phyloP scores from a whole-genome alignment of 2,329 filamentous ascomycete species.

The Byssochlamys sp. region DNA sequence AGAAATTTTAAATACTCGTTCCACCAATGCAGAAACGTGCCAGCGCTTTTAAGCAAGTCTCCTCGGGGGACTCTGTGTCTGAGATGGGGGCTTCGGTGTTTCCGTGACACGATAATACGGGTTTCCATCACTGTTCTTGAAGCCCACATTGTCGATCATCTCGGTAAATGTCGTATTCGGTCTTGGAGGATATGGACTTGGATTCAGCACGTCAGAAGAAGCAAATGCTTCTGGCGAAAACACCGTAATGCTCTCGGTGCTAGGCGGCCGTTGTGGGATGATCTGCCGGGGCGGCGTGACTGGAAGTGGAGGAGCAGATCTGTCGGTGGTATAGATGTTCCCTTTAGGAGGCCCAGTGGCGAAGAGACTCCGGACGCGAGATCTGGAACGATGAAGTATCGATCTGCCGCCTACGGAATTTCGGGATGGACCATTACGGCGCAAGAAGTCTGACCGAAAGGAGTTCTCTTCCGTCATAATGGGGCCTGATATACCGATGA shows the following conservation, averaged over 20 bases:
- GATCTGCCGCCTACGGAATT: conserved; percentile 20
- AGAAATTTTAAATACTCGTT: background rate
- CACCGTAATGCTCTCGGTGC: conserved; percentile 38
- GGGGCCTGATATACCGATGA: conserved; percentile 33
- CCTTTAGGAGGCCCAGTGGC: conserved; percentile 11
- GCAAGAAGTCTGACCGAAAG: conserved; percentile 37
- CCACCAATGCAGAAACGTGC: too few relatives aligned
- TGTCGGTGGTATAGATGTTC: conserved; percentile 13
- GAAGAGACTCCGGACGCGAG: conserved; percentile 30
- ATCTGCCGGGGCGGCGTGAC: conserved; percentile 18
- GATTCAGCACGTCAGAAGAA: conserved; percentile 16
- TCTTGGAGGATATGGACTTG: conserved; percentile 16
- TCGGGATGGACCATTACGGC: conserved; percentile 15
- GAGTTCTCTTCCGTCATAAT: conserved; percentile 35
- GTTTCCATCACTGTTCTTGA: conserved; percentile 19
- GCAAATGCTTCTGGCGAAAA: conserved; percentile 33
- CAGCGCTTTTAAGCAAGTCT: background rate
- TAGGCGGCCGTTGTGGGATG: conserved; percentile 19
- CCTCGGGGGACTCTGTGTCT: background rate
- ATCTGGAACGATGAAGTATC: conserved; percentile 24
- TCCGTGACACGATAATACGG: conserved; percentile 19
- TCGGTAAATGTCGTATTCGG: conserved; percentile 30
- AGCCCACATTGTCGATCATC: conserved; percentile 29
- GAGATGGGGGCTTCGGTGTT: conserved; percentile 7
- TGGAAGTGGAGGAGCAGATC: conserved; percentile 17